phyloP scores from a whole-genome alignment of 306 rosid genomes.

The Acacia melanoxylon region DNA sequence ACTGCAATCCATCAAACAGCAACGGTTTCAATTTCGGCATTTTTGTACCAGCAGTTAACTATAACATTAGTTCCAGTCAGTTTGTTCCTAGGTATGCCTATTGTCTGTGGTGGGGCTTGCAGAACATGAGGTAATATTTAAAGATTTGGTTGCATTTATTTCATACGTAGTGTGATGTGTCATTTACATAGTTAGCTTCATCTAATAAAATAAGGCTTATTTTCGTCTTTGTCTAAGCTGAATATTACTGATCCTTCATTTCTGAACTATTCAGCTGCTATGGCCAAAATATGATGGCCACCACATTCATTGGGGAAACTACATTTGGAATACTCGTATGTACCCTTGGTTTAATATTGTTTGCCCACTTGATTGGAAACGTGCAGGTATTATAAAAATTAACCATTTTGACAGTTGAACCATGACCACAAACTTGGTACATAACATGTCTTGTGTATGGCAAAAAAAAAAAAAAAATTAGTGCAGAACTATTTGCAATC shows the following conservation, averaged over 20 bases:
- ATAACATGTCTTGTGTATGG: too few relatives aligned
- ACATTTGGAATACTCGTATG: constrained; percentile 73
- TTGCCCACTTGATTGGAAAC: constrained; percentile 91
- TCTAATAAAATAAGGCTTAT: too few relatives aligned
- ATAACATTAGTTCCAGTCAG: constrained; percentile 48
- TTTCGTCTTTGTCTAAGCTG: too few relatives aligned
- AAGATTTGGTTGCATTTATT: constrained; percentile 2
- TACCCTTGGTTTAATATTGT: constrained; percentile 77
- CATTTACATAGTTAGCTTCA: too few relatives aligned
- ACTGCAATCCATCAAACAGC: constrained; percentile 61
- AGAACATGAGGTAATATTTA: constrained; percentile 75
- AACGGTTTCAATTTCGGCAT: constrained; percentile 62
- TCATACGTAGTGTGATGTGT: too few relatives aligned
- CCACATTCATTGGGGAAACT: constrained; percentile 75
- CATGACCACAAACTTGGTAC: neutral
- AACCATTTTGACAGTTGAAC: neutral
- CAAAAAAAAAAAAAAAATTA: neutral
- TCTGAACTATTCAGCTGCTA: constrained; percentile 54
- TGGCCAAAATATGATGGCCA: constrained; percentile 69
- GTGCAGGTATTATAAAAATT: constrained; percentile 68
- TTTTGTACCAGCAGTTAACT: constrained; percentile 55
- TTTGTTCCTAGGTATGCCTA: constrained; percentile 78
- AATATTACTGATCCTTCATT: constrained; percentile 13
- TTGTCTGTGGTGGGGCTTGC: constrained; percentile 97
- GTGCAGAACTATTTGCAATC: constrained; percentile 95